Percentiles rank a stretch among this genome's conserved stretches.
These are phyloP conservation scores for Osmanthus fragrans DNA, from an alignment of 257 asterid genomes.

Conservation along the genomic window DNA sequence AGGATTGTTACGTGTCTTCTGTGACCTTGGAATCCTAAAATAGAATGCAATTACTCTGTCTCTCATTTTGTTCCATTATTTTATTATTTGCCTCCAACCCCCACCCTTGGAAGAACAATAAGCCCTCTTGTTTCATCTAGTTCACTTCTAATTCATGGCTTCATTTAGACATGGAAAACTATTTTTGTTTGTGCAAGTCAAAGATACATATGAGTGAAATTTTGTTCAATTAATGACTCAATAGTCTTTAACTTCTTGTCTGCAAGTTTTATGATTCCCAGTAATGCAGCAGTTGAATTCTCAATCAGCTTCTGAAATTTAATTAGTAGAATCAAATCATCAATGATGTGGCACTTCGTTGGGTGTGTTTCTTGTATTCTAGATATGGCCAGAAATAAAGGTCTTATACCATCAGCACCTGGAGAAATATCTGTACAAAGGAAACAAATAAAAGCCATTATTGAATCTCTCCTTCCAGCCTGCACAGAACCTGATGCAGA, in stretches of 20 bases:
- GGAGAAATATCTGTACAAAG: constrained; percentile 83
- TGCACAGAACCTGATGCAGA: constrained; percentile 87
- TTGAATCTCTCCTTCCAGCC: constrained; percentile 96
- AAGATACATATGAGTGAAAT: background rate
- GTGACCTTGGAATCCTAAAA: background rate
- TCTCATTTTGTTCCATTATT: background rate
- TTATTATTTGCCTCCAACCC: background rate
- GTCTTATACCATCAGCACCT: constrained; percentile 87
- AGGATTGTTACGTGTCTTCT: constrained; percentile 3
- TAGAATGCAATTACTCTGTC: background rate
- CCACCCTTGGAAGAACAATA: background rate
- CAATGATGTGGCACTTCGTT: constrained; percentile 18
- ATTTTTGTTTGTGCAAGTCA: background rate
- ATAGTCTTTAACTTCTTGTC: background rate
- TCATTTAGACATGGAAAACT: background rate
- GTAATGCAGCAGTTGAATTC: background rate
- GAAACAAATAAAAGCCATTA: constrained; percentile 84
- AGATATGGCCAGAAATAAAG: constrained; percentile 99
- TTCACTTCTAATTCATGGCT: background rate
- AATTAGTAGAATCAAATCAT: background rate
- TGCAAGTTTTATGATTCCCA: background rate
- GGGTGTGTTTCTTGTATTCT: constrained; percentile 23
- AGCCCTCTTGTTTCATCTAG: background rate
- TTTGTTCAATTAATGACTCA: background rate
- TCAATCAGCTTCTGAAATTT: background rate